Percentiles rank a stretch among this genome's conserved stretches.
Conservation (phyloP, 2,329 filamentous ascomycete genomes). For the Aaosphaeria arxii region DNA sequence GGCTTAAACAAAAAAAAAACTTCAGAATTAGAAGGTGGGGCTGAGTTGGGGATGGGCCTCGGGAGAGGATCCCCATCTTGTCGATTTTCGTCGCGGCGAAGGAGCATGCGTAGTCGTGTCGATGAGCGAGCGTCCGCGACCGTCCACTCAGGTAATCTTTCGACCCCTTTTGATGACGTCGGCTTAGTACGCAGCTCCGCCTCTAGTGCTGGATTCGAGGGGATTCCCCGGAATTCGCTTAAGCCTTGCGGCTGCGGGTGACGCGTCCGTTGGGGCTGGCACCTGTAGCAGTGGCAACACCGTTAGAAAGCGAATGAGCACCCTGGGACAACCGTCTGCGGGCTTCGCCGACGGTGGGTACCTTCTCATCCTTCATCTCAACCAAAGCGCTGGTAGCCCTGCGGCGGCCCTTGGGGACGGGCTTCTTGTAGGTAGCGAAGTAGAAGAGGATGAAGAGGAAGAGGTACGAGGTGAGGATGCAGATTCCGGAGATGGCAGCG, state of each 20-base stretch:
- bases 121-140: no score
- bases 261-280: conserved; percentile 53
- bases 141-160: no score
- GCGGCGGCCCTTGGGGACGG: conserved; percentile 67
- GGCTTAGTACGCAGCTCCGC: no score
- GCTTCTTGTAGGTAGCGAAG: conserved; percentile 91
- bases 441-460: conserved; percentile 99
- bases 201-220: no score
- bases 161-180: no score
- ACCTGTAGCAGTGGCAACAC: conserved; percentile 34
- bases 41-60: no score
- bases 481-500: conserved; percentile 87
- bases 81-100: no score
- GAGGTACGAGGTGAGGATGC: conserved; percentile 89
- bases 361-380: conserved; percentile 74
- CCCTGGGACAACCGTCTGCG: conserved; percentile 50
- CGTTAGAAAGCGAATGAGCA: conserved; percentile 33
- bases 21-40: no score
- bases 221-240: conserved; percentile 20
- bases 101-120: no score
- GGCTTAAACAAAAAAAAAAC: no score
- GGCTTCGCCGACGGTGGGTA: conserved; percentile 53
- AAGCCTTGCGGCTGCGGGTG: conserved; percentile 70
- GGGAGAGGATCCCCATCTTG: no score
- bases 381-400: conserved; percentile 82